phyloP scores from a whole-genome alignment of 1,139 yeast species.

The Tardiomyces blankii region DNA sequence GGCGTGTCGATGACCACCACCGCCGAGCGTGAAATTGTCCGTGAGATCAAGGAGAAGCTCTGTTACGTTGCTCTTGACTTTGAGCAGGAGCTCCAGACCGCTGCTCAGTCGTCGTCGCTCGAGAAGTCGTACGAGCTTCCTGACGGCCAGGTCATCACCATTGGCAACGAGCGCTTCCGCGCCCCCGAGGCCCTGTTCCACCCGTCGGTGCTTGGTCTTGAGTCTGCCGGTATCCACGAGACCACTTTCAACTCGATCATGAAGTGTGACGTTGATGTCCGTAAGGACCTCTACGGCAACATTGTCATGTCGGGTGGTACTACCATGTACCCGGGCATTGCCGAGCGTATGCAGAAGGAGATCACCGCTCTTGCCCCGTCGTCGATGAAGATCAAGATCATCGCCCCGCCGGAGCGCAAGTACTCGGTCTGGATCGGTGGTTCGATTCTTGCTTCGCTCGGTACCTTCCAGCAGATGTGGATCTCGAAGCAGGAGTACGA shows the following conservation, averaged over 20 bases:
- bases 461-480: constrained; percentile 99
- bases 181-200: constrained; percentile 99
- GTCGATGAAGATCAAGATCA: constrained; percentile 98
- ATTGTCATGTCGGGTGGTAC: constrained; percentile 99
- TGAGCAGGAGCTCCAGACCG: constrained; percentile 98
- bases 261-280: constrained; percentile 98
- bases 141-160: constrained; percentile 98
- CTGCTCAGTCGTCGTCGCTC: constrained; percentile 95
- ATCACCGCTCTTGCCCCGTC: constrained; percentile 99
- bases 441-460: constrained; percentile 95
- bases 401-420: constrained; percentile 99
- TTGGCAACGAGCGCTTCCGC: constrained; percentile 99
- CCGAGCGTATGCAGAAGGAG: constrained; percentile 99
- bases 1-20: constrained; percentile 98
- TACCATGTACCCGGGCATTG: constrained; percentile 99
- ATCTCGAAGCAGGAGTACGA: constrained; percentile 99
- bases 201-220: constrained; percentile 95
- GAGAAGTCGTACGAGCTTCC: constrained; percentile 99
- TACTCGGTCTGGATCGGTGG: constrained; percentile 99
- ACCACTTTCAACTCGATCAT: constrained; percentile 98
- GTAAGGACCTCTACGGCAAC: constrained; percentile 98
- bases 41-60: constrained; percentile 98
- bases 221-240: constrained; percentile 99
- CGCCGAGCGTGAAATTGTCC: constrained; percentile 99
- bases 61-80: constrained; percentile 96